These are phyloP conservation scores for Xylaria longipes DNA, from an alignment of 495 filamentous ascomycete species.

Conservation along the genomic window DNA sequence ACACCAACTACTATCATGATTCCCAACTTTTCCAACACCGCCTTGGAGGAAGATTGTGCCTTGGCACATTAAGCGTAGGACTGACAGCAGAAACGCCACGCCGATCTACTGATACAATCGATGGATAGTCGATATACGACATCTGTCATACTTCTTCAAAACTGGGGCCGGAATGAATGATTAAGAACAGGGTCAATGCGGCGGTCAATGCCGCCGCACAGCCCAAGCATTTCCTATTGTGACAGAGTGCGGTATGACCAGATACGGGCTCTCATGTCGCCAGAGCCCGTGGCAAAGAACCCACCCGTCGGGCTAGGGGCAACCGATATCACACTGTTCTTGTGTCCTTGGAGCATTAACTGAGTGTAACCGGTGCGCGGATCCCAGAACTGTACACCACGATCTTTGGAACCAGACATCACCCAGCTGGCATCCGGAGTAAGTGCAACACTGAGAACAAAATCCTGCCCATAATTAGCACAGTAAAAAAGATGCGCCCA, in stretches of 20 bases:
- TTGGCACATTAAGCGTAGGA: background rate
- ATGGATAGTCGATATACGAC: background rate
- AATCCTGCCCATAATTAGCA: slow-evolving; percentile 67
- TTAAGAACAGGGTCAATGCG: too few species aligned
- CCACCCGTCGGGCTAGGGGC: slow-evolving; percentile 81
- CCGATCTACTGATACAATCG: slow-evolving; percentile 9
- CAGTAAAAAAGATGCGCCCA: slow-evolving; percentile 16
- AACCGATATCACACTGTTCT: slow-evolving; percentile 91
- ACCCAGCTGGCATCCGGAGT: slow-evolving; percentile 90
- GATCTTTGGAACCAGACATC: slow-evolving; percentile 88
- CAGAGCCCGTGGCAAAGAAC: slow-evolving; percentile 85
- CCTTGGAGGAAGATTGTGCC: background rate
- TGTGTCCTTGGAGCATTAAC: slow-evolving; percentile 92
- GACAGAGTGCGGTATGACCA: slow-evolving; percentile 69
- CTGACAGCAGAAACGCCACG: slow-evolving; percentile 12
- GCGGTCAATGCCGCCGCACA: too few species aligned
- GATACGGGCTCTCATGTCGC: slow-evolving; percentile 89
- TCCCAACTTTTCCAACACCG: background rate
- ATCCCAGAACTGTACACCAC: slow-evolving; percentile 94
- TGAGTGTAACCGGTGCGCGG: slow-evolving; percentile 85
- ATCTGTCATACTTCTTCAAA: background rate
- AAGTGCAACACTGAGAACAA: slow-evolving; percentile 86
- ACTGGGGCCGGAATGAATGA: too few species aligned
- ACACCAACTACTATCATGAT: slow-evolving; percentile 6
- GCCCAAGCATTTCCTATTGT: too few species aligned